Evolutionary conservation across 1,284 basidiomycete genomes (phyloP).

Genomic region (Cutaneotrichosporon cavernicola): DNA sequence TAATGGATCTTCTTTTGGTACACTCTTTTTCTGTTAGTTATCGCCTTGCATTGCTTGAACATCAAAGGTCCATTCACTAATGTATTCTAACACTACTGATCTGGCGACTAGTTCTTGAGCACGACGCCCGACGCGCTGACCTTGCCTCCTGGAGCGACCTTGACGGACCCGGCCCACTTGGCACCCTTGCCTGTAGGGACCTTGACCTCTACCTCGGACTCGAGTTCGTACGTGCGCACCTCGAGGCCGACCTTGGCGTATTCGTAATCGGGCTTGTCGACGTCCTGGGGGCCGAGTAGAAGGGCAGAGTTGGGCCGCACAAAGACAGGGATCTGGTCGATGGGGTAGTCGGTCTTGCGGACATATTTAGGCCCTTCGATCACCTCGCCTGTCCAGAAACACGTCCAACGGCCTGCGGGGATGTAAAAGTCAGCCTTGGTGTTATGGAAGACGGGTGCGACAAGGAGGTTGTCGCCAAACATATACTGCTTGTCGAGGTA

Average conservation of each 20-base stretch:
- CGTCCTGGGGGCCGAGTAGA: constrained; percentile 60
- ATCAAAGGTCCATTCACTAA: background rate
- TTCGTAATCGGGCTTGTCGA: constrained; percentile 66
- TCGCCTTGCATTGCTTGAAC: background rate
- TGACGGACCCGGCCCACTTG: constrained; percentile 31
- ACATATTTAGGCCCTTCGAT: constrained; percentile 39
- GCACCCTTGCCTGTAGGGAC: constrained; percentile 53
- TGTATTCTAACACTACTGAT: background rate
- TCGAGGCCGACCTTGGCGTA: constrained; percentile 58
- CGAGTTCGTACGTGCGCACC: constrained; percentile 60
- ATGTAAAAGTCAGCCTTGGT: constrained; percentile 67
- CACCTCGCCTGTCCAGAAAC: constrained; percentile 44
- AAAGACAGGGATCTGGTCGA: constrained; percentile 62
- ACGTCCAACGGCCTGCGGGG: constrained; percentile 68
- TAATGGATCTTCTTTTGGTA: background rate
- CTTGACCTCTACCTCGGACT: constrained; percentile 52
- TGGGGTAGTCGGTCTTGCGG: constrained; percentile 38
- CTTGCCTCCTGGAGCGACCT: constrained; percentile 27
- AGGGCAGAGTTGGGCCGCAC: constrained; percentile 62
- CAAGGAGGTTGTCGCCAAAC: constrained; percentile 67
- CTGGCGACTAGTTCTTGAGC: background rate
- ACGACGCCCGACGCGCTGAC: constrained; percentile 13
- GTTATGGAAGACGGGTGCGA: constrained; percentile 67
- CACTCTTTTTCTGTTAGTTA: background rate
- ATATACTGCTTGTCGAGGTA: constrained; percentile 66